Conservation (phyloP, 306 rosid species). For the Quercus ilex region DNA sequence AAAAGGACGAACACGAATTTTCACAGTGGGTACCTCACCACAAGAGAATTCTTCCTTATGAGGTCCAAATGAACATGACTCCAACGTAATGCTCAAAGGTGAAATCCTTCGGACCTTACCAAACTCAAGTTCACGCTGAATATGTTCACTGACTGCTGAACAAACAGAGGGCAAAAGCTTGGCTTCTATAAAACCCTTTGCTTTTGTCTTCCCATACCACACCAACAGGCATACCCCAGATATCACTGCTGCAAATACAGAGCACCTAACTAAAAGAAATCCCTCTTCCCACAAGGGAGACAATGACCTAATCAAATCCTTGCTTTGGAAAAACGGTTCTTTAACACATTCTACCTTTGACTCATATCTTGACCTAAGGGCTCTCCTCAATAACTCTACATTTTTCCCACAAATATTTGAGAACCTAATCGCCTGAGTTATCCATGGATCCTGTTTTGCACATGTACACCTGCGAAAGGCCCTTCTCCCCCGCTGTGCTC, state of each 20-base stretch:
- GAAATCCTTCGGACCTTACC: constrained; percentile 80
- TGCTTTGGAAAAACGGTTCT: constrained; percentile 49
- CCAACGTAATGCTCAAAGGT: constrained; percentile 81
- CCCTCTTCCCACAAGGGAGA: constrained; percentile 67
- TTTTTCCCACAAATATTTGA: constrained; percentile 55
- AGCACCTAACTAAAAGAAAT: constrained; percentile 66
- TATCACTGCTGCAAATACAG: constrained; percentile 55
- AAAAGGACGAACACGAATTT: constrained; percentile 68
- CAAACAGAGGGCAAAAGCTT: constrained; percentile 78
- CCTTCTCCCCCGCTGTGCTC: constrained; percentile 31
- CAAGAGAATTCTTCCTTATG: constrained; percentile 76
- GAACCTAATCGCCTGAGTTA: constrained; percentile 49
- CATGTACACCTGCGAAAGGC: constrained; percentile 32
- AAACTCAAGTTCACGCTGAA: constrained; percentile 74
- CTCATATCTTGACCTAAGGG: constrained; percentile 36
- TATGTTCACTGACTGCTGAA: constrained; percentile 54
- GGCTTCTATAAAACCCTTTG: constrained; percentile 65
- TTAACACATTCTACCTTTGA: constrained; percentile 56
- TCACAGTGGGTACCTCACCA: constrained; percentile 72
- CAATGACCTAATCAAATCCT: constrained; percentile 45
- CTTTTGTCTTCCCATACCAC: constrained; percentile 74
- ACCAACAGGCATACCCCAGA: constrained; percentile 73
- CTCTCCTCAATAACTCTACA: constrained; percentile 55
- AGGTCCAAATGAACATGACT: constrained; percentile 82
- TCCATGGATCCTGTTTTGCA: constrained; percentile 47